Evolutionary conservation across 169 alveolate species (phyloP).

Genomic region (Cryptosporidium meleagridis): DNA sequence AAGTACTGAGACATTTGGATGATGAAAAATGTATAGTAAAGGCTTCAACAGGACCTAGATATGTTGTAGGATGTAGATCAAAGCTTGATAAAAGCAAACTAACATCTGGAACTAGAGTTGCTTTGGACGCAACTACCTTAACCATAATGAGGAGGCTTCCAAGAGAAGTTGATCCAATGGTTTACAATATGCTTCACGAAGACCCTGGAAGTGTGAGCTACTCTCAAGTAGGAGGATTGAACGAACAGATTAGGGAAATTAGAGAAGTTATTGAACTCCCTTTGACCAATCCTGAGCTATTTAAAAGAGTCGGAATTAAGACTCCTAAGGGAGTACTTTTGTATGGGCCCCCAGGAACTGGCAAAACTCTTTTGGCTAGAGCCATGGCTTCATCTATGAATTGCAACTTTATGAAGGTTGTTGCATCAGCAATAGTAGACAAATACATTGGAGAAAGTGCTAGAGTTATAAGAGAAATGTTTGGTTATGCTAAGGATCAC

Average conservation of each 20-base stretch:
- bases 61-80: slow-evolving; percentile 96
- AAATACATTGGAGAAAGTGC: slow-evolving; percentile 99
- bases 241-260: slow-evolving; percentile 96
- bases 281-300: slow-evolving; percentile 96
- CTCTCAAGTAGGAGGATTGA: slow-evolving; percentile 96
- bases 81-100: slow-evolving; percentile 91
- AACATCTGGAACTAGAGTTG: slow-evolving; percentile 97
- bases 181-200: slow-evolving; percentile 96
- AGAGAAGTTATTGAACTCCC: slow-evolving; percentile 99
- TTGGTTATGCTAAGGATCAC: slow-evolving; percentile 98
- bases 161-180: slow-evolving; percentile 98
- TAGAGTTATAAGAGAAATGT: slow-evolving; percentile 98
- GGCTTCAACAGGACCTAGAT: slow-evolving; percentile 97
- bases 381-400: slow-evolving; percentile 99
- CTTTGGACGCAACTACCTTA: slow-evolving; percentile 98
- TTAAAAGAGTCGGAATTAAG: slow-evolving; percentile 97
- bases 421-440: slow-evolving; percentile 98
- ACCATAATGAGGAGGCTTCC: slow-evolving; percentile 98
- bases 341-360: slow-evolving; percentile 99
- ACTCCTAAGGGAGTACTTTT: slow-evolving; percentile 99
- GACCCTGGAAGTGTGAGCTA: slow-evolving; percentile 92
- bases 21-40: slow-evolving; percentile 95
- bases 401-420: slow-evolving; percentile 97
- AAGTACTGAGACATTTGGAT: slow-evolving; percentile 93
- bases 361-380: slow-evolving; percentile 98